Conservation (phyloP, 2,329 filamentous ascomycete genomes). For the Stachybotrys chartarum region DNA sequence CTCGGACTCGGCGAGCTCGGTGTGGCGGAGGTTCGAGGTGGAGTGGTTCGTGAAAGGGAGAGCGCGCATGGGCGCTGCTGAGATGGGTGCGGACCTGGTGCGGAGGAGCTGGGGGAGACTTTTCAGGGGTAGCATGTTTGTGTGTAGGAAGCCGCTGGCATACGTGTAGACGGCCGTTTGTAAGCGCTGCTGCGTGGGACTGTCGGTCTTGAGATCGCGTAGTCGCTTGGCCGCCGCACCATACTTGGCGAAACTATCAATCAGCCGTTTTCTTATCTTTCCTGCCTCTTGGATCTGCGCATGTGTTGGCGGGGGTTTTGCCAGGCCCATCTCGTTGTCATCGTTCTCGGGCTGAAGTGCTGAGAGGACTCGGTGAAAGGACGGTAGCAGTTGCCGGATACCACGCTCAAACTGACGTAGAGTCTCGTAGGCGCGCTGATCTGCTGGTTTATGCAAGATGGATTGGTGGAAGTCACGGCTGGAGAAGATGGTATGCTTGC, state of each 20-base stretch:
- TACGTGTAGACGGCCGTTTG: constrained; percentile 79
- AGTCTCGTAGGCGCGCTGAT: constrained; percentile 76
- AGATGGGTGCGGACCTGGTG: constrained; percentile 25
- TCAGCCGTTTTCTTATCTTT: constrained; percentile 82
- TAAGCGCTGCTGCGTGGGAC: constrained; percentile 62
- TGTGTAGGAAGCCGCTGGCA: constrained; percentile 75
- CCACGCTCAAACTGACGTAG: constrained; percentile 82
- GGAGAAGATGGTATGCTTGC: constrained; percentile 54
- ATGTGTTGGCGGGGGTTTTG: constrained; percentile 40
- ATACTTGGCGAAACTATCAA: constrained; percentile 85
- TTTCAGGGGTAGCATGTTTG: constrained; percentile 86
- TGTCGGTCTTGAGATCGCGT: constrained; percentile 68
- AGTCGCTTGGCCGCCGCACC: constrained; percentile 75
- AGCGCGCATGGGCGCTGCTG: constrained; percentile 17
- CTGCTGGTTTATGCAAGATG: constrained; percentile 58
- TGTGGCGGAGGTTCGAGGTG: constrained; percentile 34
- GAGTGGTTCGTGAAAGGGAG: constrained; percentile 27
- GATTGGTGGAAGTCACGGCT: constrained; percentile 73
- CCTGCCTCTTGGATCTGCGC: constrained; percentile 77
- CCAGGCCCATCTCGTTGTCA: constrained; percentile 27
- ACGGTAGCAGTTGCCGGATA: constrained; percentile 72
- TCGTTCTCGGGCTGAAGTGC: constrained; percentile 55
- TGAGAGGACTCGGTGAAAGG: constrained; percentile 71
- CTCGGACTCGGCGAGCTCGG: constrained; percentile 38
- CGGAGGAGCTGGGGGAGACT: constrained; percentile 60